Conservation (phyloP, 2,329 filamentous ascomycete species). For the Epichloe sylvatica region DNA sequence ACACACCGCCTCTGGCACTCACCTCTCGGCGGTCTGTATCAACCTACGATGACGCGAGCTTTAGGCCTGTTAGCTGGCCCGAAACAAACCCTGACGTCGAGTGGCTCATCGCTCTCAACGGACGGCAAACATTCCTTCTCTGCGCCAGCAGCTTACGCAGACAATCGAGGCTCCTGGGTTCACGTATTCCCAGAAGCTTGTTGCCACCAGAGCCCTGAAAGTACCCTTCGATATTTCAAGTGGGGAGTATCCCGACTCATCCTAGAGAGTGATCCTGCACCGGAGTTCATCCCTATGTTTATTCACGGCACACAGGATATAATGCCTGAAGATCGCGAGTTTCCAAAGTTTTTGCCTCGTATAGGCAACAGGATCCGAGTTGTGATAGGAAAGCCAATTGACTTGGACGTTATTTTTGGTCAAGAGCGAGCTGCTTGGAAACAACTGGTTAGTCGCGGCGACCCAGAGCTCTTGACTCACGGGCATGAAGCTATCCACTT, state of each 20-base stretch:
- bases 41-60: slow-evolving; percentile 75
- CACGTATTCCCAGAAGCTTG: slow-evolving; percentile 94
- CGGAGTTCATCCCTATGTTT: slow-evolving; percentile 86
- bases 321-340: slow-evolving; percentile 73
- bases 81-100: slow-evolving; percentile 34
- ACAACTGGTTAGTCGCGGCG: slow-evolving; percentile 40
- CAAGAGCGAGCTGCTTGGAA: slow-evolving; percentile 65
- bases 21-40: slow-evolving; percentile 68
- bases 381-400: slow-evolving; percentile 65
- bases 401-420: slow-evolving; percentile 62
- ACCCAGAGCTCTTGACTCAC: slow-evolving; percentile 30
- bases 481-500: slow-evolving; percentile 51
- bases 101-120: slow-evolving; percentile 45
- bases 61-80: slow-evolving; percentile 63
- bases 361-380: slow-evolving; percentile 56
- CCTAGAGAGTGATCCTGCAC: slow-evolving; percentile 73
- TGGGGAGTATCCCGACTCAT: slow-evolving; percentile 91
- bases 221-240: slow-evolving; percentile 89
- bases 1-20: slow-evolving; percentile 75
- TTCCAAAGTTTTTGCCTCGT: slow-evolving; percentile 69
- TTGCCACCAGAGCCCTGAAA: slow-evolving; percentile 72
- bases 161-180: slow-evolving; percentile 66
- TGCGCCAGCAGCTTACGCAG: slow-evolving; percentile 57
- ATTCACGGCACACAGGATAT: slow-evolving; percentile 78
- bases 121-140: slow-evolving; percentile 51